Percentiles rank a stretch among this genome's conserved stretches.
These are phyloP conservation scores for Nakazawaea laoshanensis DNA, from an alignment of 805 yeast species.

Conservation along the genomic window DNA sequence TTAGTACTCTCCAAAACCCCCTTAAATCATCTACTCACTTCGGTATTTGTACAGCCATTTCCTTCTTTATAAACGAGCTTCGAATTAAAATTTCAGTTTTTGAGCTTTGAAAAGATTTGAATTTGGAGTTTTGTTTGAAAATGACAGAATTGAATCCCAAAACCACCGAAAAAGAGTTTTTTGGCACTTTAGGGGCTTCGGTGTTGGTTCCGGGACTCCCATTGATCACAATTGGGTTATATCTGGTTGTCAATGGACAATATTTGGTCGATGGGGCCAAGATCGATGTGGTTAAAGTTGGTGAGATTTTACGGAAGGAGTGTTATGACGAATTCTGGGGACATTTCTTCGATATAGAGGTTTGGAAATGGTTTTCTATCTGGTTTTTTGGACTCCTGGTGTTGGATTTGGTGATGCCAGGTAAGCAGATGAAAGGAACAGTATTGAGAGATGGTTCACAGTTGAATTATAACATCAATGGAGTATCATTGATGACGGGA, in stretches of 20 bases:
- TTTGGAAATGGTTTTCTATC: constrained; percentile 55
- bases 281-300: constrained; percentile 30
- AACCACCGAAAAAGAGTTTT: constrained; percentile 67
- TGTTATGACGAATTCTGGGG: constrained; percentile 15
- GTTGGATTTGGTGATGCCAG: constrained; percentile 68
- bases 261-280: constrained; percentile 43
- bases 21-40: constrained; percentile 9
- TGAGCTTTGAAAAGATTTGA: not conserved
- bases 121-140: constrained; percentile 5
- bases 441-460: constrained; percentile 66
- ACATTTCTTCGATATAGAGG: constrained; percentile 31
- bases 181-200: constrained; percentile 69
- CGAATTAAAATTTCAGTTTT: not conserved
- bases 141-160: constrained; percentile 48
- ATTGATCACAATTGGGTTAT: constrained; percentile 45
- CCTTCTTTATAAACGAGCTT: not conserved
- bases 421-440: constrained; percentile 55
- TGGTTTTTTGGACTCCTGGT: constrained; percentile 69
- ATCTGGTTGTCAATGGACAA: constrained; percentile 50
- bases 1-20: too few species aligned
- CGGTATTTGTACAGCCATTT: constrained; percentile 11
- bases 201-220: constrained; percentile 65
- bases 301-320: constrained; percentile 12
- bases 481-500: constrained; percentile 43
- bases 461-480: constrained; percentile 76